These are phyloP conservation scores for Hippophae tibetana DNA, from an alignment of 306 rosid species.

Conservation along the genomic window DNA sequence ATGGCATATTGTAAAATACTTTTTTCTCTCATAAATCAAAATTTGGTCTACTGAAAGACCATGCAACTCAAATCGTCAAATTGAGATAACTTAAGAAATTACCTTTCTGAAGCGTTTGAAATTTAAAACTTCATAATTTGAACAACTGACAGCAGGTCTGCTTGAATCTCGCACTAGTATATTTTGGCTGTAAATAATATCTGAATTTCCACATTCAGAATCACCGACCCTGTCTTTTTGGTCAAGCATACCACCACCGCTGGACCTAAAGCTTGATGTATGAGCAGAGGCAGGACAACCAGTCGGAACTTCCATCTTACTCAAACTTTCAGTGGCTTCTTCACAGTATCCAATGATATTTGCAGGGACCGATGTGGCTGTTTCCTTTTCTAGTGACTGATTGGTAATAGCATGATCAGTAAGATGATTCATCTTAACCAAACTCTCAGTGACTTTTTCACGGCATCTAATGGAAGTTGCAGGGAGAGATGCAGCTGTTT, in stretches of 20 bases:
- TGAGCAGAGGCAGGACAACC: no score
- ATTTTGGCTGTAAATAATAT: conserved; percentile 43
- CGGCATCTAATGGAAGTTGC: conserved; percentile 22
- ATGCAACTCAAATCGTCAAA: neutral
- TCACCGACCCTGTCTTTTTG: conserved; percentile 40
- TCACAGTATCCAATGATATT: no score
- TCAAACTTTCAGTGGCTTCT: no score
- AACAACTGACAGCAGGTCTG: conserved; percentile 8
- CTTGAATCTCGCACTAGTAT: conserved; percentile 51
- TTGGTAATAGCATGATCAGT: conserved; percentile 17
- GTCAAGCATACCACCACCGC: conserved; percentile 19
- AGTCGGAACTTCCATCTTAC: no score
- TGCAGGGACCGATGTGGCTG: no score
- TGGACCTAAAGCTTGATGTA: conserved; percentile 21
- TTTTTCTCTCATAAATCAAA: no score
- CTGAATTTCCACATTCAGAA: conserved; percentile 37
- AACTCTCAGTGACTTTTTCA: conserved; percentile 21
- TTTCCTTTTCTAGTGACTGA: neutral
- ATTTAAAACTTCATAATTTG: conserved; percentile 38
- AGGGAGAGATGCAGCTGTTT: conserved; percentile 47
- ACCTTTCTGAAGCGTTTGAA: conserved; percentile 87
- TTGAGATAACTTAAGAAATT: conserved; percentile 16
- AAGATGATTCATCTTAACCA: conserved; percentile 19
- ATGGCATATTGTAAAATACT: no score
- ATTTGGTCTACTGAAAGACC: no score